These are phyloP conservation scores for Plasmodium coatneyi DNA, from an alignment of 169 alveolate species.

Conservation along the genomic window DNA sequence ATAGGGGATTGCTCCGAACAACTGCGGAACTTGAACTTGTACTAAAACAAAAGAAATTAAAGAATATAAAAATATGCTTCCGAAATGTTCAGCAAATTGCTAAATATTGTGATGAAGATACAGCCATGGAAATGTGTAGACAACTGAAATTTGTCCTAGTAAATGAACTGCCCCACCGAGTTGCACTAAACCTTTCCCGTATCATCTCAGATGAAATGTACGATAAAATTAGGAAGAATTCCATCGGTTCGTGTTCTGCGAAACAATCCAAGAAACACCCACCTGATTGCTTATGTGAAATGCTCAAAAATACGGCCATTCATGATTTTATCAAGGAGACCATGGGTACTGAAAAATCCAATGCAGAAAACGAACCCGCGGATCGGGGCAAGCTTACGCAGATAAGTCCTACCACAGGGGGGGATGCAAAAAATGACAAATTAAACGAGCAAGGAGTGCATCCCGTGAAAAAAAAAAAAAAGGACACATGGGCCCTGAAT, in stretches of 20 bases:
- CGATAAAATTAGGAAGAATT: not conserved
- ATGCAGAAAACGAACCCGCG: not conserved
- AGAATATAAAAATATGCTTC: not conserved
- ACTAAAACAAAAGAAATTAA: conserved; percentile 14
- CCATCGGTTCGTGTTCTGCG: not conserved
- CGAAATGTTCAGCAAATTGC: conserved; percentile 24
- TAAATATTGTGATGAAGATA: conserved; percentile 48
- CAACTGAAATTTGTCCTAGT: conserved; percentile 26
- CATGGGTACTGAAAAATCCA: not conserved
- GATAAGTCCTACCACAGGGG: not conserved
- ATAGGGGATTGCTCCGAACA: conserved; percentile 11
- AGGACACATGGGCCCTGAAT: not conserved
- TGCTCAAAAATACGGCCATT: not conserved
- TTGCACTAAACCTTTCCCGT: conserved; percentile 10
- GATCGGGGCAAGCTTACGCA: not conserved
- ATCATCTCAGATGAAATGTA: conserved; percentile 44
- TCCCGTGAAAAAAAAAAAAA: not conserved
- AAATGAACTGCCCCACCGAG: conserved; percentile 38
- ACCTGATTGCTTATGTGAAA: not conserved
- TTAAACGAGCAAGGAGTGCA: not conserved
- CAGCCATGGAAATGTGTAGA: conserved; percentile 9
- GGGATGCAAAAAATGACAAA: not conserved
- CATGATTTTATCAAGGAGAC: not conserved
- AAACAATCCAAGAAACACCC: not conserved
- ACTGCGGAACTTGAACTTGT: conserved; percentile 13